A percentile compares a stretch with the other conserved stretches of the same genome.
Evolutionary conservation across 495 filamentous ascomycete genomes (phyloP).

Genomic region (Melanomma pulvis-pyrius): DNA sequence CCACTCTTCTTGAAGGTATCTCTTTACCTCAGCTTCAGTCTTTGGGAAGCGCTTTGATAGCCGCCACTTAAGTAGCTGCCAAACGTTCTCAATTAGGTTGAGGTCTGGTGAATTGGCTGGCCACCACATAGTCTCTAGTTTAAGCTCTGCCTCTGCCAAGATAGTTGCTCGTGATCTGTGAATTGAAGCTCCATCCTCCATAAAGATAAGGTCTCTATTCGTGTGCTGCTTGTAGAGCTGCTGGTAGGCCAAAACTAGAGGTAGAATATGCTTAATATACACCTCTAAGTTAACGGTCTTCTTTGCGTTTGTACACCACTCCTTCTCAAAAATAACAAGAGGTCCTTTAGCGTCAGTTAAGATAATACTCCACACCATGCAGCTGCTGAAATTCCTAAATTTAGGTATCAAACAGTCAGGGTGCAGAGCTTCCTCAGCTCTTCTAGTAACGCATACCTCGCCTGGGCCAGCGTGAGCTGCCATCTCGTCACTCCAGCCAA

Average conservation of each 20-base stretch:
- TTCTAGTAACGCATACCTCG: neutral
- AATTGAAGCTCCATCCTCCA: neutral
- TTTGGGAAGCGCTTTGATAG: conserved; percentile 5
- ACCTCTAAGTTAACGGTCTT: neutral
- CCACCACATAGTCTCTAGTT: neutral
- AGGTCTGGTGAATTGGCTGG: conserved; percentile 9
- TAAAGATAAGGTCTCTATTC: neutral
- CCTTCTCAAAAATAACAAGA: neutral
- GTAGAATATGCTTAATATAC: conserved; percentile 3
- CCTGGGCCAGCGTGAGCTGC: neutral
- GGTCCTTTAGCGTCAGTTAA: neutral
- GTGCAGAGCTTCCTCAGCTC: neutral
- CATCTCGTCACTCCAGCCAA: neutral
- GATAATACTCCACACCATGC: neutral
- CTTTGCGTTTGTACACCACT: neutral
- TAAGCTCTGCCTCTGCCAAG: too few species aligned
- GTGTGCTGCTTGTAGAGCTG: neutral
- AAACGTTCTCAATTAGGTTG: conserved; percentile 10
- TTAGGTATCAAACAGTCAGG: neutral
- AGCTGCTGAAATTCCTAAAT: conserved; percentile 1
- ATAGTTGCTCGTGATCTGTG: too few species aligned
- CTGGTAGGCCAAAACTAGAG: neutral
- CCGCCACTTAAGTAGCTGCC: conserved; percentile 4
- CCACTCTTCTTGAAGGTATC: conserved; percentile 10
- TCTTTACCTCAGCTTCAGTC: neutral